Evolutionary conservation across 176 grass and related monocot genomes (phyloP).

Genomic region (Dendrocalamus sinicus): DNA sequence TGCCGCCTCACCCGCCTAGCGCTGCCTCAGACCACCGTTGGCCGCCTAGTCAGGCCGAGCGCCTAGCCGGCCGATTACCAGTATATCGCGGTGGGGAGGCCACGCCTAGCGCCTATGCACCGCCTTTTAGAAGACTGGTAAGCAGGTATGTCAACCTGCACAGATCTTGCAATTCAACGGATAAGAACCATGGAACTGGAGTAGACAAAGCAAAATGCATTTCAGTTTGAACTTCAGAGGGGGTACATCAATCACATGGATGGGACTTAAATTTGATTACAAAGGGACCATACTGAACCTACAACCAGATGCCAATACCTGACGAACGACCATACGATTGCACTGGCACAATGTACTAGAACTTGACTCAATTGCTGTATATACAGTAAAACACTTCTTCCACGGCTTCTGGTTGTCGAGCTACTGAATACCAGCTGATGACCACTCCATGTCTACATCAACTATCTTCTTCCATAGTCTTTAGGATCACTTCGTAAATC

Average conservation of each 20-base stretch:
- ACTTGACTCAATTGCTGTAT: not conserved
- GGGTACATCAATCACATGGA: not conserved
- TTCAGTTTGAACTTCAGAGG: not conserved
- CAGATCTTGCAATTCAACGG: not conserved
- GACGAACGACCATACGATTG: not conserved
- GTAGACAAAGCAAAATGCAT: not conserved
- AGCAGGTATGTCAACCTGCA: not conserved
- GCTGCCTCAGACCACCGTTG: no score
- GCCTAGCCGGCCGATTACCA: no score
- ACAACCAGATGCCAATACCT: slow-evolving; percentile 19
- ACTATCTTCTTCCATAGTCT: not conserved
- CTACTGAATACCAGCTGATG: not conserved
- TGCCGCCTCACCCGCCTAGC: no score
- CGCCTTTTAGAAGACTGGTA: no score
- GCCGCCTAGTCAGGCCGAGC: no score
- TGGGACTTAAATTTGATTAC: not conserved
- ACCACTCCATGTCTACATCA: not conserved
- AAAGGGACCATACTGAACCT: not conserved
- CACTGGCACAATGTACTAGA: not conserved
- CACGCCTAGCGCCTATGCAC: no score
- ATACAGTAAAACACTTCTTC: not conserved
- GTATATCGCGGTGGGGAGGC: no score
- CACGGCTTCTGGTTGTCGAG: not conserved
- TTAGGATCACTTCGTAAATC: not conserved
- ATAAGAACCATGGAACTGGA: not conserved